Percentiles rank a stretch among this genome's conserved stretches.
These are phyloP conservation scores for Dipodascus albidus DNA, from an alignment of 805 yeast species.

Conservation along the genomic window DNA sequence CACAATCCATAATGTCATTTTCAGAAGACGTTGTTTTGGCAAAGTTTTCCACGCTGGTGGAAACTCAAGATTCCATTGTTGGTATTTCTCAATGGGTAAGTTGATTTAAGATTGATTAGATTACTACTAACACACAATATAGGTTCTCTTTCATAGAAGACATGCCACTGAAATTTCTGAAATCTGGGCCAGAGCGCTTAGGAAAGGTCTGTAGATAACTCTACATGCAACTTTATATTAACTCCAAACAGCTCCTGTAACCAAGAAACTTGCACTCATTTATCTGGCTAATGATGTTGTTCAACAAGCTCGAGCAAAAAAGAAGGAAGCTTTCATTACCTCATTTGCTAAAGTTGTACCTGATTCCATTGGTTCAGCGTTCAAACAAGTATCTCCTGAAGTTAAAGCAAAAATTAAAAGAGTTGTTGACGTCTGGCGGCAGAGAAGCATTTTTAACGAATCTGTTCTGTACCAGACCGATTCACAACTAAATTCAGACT, in stretches of 20 bases:
- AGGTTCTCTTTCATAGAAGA: slow-evolving; percentile 47
- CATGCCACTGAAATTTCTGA: slow-evolving; percentile 41
- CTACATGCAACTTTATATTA: too few species aligned
- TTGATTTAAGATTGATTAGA: slow-evolving; percentile 9
- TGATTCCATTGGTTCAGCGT: slow-evolving; percentile 27
- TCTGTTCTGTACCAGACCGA: slow-evolving; percentile 25
- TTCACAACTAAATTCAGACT: slow-evolving; percentile 9
- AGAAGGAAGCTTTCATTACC: slow-evolving; percentile 43
- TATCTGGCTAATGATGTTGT: slow-evolving; percentile 74
- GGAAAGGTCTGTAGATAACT: slow-evolving; percentile 7
- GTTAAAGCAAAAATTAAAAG: slow-evolving; percentile 42
- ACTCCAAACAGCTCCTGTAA: slow-evolving; percentile 26
- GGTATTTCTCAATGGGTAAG: slow-evolving; percentile 61
- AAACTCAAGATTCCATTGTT: slow-evolving; percentile 63
- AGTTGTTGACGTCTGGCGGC: slow-evolving; percentile 55
- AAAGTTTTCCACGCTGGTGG: slow-evolving; percentile 33
- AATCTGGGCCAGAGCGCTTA: slow-evolving; percentile 37
- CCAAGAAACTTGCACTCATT: slow-evolving; percentile 43
- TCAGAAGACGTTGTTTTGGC: slow-evolving; percentile 37
- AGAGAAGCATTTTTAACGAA: slow-evolving; percentile 39
- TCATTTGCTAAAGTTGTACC: slow-evolving; percentile 43
- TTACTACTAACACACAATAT: background rate
- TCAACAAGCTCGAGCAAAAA: slow-evolving; percentile 60
- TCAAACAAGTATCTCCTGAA: slow-evolving; percentile 29
- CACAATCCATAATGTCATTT: too few species aligned